These are phyloP conservation scores for Aspergillus versicolor DNA, from an alignment of 2,329 filamentous ascomycete species.

Conservation along the genomic window DNA sequence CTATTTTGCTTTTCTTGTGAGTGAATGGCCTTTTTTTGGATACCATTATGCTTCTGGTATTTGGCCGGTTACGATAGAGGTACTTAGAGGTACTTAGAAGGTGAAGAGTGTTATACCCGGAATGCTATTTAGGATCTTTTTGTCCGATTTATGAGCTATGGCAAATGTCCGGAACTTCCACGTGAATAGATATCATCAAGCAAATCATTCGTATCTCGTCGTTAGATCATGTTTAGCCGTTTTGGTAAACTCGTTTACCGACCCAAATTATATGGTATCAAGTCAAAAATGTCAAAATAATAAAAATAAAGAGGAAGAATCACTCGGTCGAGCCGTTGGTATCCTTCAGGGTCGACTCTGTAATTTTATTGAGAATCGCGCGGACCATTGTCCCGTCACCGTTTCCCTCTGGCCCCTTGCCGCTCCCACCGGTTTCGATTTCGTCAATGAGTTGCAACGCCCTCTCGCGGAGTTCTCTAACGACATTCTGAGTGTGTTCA, in stretches of 20 bases:
- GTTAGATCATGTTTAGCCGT: conserved; percentile 2
- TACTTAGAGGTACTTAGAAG: background rate
- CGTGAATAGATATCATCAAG: background rate
- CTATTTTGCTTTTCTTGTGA: background rate
- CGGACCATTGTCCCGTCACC: conserved; percentile 59
- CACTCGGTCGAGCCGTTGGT: conserved; percentile 6
- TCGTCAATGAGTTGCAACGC: conserved; percentile 63
- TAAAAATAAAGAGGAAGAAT: background rate
- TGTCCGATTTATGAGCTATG: background rate
- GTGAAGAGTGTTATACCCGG: conserved; percentile 17
- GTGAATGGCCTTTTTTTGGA: background rate
- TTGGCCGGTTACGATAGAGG: background rate
- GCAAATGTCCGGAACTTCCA: background rate
- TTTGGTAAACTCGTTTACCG: background rate
- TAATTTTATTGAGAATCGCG: conserved; percentile 69
- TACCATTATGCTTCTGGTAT: background rate
- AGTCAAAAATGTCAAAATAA: background rate
- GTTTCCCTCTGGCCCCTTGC: conserved; percentile 41
- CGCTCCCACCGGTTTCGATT: conserved; percentile 53
- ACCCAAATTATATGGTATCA: background rate
- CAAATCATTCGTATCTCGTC: background rate
- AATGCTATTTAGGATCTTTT: background rate
- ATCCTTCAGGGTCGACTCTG: conserved; percentile 36
- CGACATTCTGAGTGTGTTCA: conserved; percentile 72
- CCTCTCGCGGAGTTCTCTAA: conserved; percentile 63